Evolutionary conservation across 73 alveolate species (phyloP).

Genomic region (Halteria grandinella): DNA sequence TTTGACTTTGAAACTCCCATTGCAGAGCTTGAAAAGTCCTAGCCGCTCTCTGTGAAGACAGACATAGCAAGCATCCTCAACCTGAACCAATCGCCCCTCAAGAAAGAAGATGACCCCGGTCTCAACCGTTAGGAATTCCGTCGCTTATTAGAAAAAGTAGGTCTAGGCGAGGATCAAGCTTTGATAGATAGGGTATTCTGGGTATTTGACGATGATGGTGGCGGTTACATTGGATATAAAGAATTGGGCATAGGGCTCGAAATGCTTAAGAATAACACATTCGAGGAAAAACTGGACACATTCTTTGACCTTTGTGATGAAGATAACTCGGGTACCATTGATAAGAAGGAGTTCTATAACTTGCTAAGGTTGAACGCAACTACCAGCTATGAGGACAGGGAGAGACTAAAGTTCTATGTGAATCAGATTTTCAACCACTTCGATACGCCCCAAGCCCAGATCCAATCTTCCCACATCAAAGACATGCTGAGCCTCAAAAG

Average conservation of each 20-base stretch:
- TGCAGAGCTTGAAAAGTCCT: not conserved
- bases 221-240: conserved; percentile 57
- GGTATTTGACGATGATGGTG: conserved; percentile 57
- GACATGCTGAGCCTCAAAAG: conserved; percentile 47
- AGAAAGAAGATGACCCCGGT: conserved; percentile 41
- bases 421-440: conserved; percentile 42
- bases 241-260: conserved; percentile 62
- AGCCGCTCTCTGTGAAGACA: not conserved
- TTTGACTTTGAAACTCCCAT: not conserved
- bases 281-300: conserved; percentile 42
- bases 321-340: conserved; percentile 68
- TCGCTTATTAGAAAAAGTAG: conserved; percentile 29
- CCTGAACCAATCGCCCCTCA: no score
- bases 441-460: no score
- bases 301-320: conserved; percentile 69
- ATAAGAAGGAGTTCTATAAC: conserved; percentile 64
- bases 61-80: no score
- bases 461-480: no score
- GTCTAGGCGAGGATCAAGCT: conserved; percentile 51
- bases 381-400: conserved; percentile 63
- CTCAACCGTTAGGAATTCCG: conserved; percentile 49
- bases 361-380: conserved; percentile 52
- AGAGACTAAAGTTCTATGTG: conserved; percentile 42
- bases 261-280: conserved; percentile 50
- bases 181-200: conserved; percentile 48